phyloP scores from a whole-genome alignment of 345 rosid genomes.

The Hibiscus mutabilis region DNA sequence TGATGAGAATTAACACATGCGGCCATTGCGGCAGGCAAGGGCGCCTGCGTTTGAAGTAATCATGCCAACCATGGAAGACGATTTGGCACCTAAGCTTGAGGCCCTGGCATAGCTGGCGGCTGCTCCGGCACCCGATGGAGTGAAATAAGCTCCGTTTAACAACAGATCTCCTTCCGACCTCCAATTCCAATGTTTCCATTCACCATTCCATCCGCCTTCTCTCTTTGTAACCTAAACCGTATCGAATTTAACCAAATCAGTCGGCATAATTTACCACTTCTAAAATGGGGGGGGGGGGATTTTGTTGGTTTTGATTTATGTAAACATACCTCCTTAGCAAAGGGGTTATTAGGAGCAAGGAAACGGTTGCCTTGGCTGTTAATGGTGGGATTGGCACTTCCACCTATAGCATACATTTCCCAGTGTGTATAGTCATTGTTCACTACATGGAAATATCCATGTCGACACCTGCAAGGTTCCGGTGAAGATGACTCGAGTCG shows the following conservation, averaged over 20 bases:
- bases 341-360: conserved; percentile 75
- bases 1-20: conserved; percentile 35
- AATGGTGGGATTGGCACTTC: conserved; percentile 94
- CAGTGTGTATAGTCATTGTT: conserved; percentile 99
- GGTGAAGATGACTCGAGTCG: neutral
- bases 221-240: conserved; percentile 47
- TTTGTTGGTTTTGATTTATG: neutral
- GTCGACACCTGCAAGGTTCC: conserved; percentile 66
- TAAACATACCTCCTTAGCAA: conserved; percentile 48
- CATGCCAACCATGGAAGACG: conserved; percentile 45
- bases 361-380: conserved; percentile 96
- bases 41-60: conserved; percentile 48
- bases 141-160: conserved; percentile 56
- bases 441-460: conserved; percentile 96
- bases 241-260: neutral
- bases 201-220: conserved; percentile 23
- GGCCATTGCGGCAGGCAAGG: conserved; percentile 44
- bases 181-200: conserved; percentile 62
- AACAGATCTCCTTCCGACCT: conserved; percentile 56
- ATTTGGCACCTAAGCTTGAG: conserved; percentile 57
- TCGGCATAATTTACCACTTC: neutral
- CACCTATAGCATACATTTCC: conserved; percentile 99
- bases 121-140: conserved; percentile 42
- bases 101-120: conserved; percentile 57
- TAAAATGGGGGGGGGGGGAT: neutral